phyloP scores from a whole-genome alignment of 352 stramenopile genomes.

The Phytophthora gonapodyides region DNA sequence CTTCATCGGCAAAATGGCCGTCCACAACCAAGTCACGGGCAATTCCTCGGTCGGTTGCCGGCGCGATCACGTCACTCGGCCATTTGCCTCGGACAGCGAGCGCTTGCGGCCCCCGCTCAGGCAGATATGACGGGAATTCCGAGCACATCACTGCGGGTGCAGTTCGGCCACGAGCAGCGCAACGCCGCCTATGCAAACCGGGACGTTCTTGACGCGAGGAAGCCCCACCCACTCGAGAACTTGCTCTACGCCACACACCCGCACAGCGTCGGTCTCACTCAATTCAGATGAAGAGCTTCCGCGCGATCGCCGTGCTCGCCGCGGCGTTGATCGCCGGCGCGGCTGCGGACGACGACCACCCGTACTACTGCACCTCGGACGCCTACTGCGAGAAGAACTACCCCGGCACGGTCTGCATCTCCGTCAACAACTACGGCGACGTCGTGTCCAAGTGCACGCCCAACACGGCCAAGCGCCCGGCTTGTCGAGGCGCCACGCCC shows the following conservation, averaged over 20 bases:
- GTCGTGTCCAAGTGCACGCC: constrained; percentile 75
- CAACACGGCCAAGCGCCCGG: constrained; percentile 61
- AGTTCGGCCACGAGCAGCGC: constrained; percentile 15
- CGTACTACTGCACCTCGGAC: constrained; percentile 63
- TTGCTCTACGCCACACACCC: constrained; percentile 1
- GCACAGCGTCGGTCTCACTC: neutral
- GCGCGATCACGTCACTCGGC: neutral
- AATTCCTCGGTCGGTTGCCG: neutral
- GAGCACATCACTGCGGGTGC: constrained; percentile 10
- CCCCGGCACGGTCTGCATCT: constrained; percentile 68
- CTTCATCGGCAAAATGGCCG: too few relatives aligned
- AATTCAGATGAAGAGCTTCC: constrained; percentile 36
- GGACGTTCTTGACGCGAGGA: neutral
- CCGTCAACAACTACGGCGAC: constrained; percentile 67
- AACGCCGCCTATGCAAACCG: constrained; percentile 7
- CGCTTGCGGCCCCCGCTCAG: neutral
- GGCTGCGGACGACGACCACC: constrained; percentile 23
- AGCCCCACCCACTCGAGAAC: constrained; percentile 4
- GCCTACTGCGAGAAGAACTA: constrained; percentile 61
- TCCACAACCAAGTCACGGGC: too few relatives aligned
- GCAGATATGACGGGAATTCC: constrained; percentile 14
- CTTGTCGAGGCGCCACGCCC: constrained; percentile 63
- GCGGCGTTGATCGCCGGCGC: constrained; percentile 18
- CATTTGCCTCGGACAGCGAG: constrained; percentile 16
- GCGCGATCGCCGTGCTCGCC: constrained; percentile 31